Evolutionary conservation across 2,329 filamentous ascomycete genomes (phyloP).

Genomic region (Aspergillus pseudonomiae): DNA sequence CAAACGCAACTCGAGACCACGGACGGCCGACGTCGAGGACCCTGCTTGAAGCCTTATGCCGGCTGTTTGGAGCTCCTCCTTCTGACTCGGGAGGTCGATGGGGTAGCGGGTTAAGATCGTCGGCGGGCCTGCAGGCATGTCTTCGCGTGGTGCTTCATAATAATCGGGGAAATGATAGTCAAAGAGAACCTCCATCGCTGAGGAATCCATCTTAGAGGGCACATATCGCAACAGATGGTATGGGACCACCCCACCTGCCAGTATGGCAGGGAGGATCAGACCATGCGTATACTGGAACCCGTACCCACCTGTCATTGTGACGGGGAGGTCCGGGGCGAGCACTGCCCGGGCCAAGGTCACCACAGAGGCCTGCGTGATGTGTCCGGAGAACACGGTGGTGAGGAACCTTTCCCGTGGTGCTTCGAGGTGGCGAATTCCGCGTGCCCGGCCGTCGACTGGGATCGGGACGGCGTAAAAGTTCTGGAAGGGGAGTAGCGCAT

Average conservation of each 20-base stretch:
- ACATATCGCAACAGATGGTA: conserved; percentile 28
- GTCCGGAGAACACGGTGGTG: conserved; percentile 18
- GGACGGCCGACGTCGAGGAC: neutral
- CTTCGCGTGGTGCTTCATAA: conserved; percentile 20
- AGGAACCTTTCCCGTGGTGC: conserved; percentile 16
- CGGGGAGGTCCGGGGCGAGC: conserved; percentile 11
- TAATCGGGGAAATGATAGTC: conserved; percentile 26
- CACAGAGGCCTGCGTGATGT: conserved; percentile 16
- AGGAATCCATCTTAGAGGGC: conserved; percentile 17
- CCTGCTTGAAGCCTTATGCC: neutral
- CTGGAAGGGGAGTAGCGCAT: conserved; percentile 23
- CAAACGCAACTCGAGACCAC: neutral
- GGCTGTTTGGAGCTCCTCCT: neutral
- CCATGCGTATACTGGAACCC: conserved; percentile 29
- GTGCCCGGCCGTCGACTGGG: conserved; percentile 14
- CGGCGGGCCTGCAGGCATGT: conserved; percentile 16
- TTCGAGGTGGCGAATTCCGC: conserved; percentile 23
- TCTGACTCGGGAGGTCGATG: neutral
- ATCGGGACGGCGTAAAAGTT: conserved; percentile 26
- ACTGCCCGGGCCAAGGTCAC: conserved; percentile 18
- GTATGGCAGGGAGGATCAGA: conserved; percentile 24
- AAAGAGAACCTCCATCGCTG: conserved; percentile 16
- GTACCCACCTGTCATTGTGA: conserved; percentile 17
- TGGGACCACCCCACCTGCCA: conserved; percentile 15
- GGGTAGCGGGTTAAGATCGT: neutral